Evolutionary conservation across 345 rosid species (phyloP).

Genomic region (Eucalyptus tenuipes): DNA sequence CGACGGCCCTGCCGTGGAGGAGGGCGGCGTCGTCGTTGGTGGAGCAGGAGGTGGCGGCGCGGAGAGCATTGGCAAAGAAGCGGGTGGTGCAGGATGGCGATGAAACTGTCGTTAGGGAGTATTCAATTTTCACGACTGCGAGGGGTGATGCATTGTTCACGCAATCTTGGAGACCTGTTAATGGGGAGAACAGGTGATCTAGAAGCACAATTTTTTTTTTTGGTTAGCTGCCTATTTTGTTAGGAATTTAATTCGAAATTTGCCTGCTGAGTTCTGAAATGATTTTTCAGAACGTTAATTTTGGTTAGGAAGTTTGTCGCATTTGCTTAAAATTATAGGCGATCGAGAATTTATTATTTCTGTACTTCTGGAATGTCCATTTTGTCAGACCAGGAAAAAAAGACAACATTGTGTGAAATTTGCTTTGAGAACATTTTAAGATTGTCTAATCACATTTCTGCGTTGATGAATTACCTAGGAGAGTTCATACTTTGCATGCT

Average conservation of each 20-base stretch:
- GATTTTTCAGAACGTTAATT: neutral
- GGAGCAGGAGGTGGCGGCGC: slow-evolving; percentile 53
- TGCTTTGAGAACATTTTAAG: neutral
- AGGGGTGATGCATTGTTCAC: slow-evolving; percentile 66
- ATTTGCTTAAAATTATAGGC: neutral
- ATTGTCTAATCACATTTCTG: neutral
- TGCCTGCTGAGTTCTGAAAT: neutral
- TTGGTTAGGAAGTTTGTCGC: neutral
- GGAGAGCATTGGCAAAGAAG: slow-evolving; percentile 55
- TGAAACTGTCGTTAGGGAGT: slow-evolving; percentile 29
- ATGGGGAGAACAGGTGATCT: slow-evolving; percentile 38
- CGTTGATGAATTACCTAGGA: neutral
- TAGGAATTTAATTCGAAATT: neutral
- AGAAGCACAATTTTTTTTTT: neutral
- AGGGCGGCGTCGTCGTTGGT: slow-evolving; percentile 15
- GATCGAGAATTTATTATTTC: neutral
- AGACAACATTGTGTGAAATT: neutral
- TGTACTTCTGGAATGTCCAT: neutral
- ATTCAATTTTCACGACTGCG: slow-evolving; percentile 30
- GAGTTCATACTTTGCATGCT: neutral
- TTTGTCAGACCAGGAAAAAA: neutral
- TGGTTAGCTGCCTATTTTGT: neutral
- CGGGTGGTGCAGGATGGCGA: slow-evolving; percentile 55
- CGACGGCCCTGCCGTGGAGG: slow-evolving; percentile 44
- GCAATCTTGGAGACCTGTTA: slow-evolving; percentile 67